Evolutionary conservation across 2,329 filamentous ascomycete genomes (phyloP).

Genomic region (Arachnomyces sp.): DNA sequence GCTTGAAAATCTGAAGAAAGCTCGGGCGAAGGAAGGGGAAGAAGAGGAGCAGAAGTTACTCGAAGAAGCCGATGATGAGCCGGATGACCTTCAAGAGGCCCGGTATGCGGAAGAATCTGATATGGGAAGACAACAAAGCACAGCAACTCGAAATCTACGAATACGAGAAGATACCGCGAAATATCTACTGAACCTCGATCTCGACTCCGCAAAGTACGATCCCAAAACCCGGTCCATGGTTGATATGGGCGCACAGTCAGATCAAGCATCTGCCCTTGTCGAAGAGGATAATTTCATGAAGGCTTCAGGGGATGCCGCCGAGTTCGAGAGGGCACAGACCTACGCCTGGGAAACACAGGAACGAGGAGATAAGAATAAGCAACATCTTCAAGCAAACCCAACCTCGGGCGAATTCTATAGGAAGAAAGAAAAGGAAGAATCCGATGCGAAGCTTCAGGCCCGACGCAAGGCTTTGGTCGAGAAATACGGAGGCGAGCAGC

Average conservation of each 20-base stretch:
- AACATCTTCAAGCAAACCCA: conserved; percentile 92
- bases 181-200: conserved; percentile 87
- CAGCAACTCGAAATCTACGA: conserved; percentile 80
- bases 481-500: conserved; percentile 70
- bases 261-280: conserved; percentile 72
- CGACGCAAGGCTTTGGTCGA: conserved; percentile 65
- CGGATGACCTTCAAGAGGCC: conserved; percentile 53
- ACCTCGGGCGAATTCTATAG: conserved; percentile 81
- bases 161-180: conserved; percentile 96
- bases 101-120: conserved; percentile 90
- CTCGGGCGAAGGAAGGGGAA: conserved; percentile 44
- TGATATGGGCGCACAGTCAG: conserved; percentile 70
- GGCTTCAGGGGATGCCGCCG: conserved; percentile 80
- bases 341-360: conserved; percentile 97
- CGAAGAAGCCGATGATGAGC: conserved; percentile 42
- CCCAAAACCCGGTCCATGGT: conserved; percentile 91
- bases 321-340: conserved; percentile 80
- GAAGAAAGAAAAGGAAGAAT: conserved; percentile 70
- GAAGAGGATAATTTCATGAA: conserved; percentile 90
- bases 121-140: conserved; percentile 90
- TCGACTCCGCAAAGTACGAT: conserved; percentile 96
- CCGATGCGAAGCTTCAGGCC: conserved; percentile 59
- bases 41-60: conserved; percentile 19
- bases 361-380: conserved; percentile 64
- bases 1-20: conserved; percentile 65